Conservation (phyloP, 805 yeast genomes). For the Lachancea quebecensis region DNA sequence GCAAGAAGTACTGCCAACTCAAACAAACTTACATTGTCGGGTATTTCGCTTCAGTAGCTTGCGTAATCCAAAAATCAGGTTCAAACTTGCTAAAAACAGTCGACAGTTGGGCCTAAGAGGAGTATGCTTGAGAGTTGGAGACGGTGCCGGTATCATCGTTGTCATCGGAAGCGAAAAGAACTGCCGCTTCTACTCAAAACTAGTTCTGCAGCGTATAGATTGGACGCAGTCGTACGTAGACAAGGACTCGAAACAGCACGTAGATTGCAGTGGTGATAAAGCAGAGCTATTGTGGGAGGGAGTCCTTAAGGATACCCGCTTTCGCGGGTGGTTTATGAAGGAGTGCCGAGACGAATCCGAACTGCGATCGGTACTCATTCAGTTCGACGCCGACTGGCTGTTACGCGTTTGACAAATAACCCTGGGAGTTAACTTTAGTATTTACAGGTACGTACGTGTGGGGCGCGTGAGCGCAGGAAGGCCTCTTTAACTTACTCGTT, state of each 20-base stretch:
- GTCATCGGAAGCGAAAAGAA: constrained; percentile 69
- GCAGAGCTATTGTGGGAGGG: constrained; percentile 69
- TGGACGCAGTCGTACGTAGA: constrained; percentile 55
- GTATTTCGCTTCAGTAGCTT: constrained; percentile 54
- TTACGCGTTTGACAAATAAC: not conserved
- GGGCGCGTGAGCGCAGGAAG: constrained; percentile 8
- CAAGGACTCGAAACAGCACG: constrained; percentile 19
- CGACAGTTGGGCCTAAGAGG: constrained; percentile 66
- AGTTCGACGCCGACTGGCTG: constrained; percentile 40
- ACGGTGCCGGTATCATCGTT: constrained; percentile 50
- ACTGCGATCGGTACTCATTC: constrained; percentile 40
- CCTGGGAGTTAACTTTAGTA: not conserved
- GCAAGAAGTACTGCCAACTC: not conserved
- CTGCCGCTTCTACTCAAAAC: constrained; percentile 53
- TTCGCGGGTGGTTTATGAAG: constrained; percentile 65
- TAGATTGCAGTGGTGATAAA: constrained; percentile 39
- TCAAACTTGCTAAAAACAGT: constrained; percentile 74
- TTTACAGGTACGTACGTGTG: not conserved
- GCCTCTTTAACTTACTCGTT: constrained; percentile 38
- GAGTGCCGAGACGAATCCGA: constrained; percentile 45
- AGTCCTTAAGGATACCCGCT: constrained; percentile 43
- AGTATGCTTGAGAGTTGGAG: constrained; percentile 38
- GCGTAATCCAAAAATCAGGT: constrained; percentile 59
- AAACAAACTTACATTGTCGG: constrained; percentile 24
- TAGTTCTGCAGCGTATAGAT: constrained; percentile 53